These are phyloP conservation scores for Blastocystis sp. DNA, from an alignment of 352 stramenopile species.

Conservation along the genomic window DNA sequence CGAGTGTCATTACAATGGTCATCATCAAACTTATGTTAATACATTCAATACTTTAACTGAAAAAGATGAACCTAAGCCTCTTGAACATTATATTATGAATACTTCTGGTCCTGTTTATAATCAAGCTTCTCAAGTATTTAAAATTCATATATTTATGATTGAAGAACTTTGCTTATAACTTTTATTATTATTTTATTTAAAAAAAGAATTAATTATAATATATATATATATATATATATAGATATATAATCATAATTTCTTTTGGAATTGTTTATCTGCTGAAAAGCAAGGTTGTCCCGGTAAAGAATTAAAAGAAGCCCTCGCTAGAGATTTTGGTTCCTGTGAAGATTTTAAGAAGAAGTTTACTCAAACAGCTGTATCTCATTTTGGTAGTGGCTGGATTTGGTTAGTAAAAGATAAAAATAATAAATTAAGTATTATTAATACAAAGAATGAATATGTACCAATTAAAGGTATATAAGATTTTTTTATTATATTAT, in stretches of 20 bases:
- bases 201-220: slow-evolving; percentile 50
- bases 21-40: slow-evolving; percentile 61
- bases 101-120: slow-evolving; percentile 47
- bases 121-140: slow-evolving; percentile 45
- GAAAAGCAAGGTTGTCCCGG: slow-evolving; percentile 55
- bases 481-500: too few relatives aligned
- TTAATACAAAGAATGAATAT: slow-evolving; percentile 44
- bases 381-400: slow-evolving; percentile 67
- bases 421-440: slow-evolving; percentile 45
- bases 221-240: slow-evolving; percentile 54
- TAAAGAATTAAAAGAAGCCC: slow-evolving; percentile 55
- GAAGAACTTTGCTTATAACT: slow-evolving; percentile 60
- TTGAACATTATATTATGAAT: slow-evolving; percentile 41
- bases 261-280: slow-evolving; percentile 71
- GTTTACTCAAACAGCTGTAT: slow-evolving; percentile 62
- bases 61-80: slow-evolving; percentile 36
- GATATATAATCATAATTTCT: slow-evolving; percentile 54
- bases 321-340: slow-evolving; percentile 67
- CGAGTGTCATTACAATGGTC: slow-evolving; percentile 71
- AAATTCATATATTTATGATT: too few relatives aligned
- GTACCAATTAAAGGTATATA: slow-evolving; percentile 44
- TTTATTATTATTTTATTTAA: too few relatives aligned
- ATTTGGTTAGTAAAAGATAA: slow-evolving; percentile 52
- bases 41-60: slow-evolving; percentile 47
- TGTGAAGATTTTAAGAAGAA: slow-evolving; percentile 64